A percentile compares a stretch with the other conserved stretches of the same genome.
These are phyloP conservation scores for Sclerotinia borealis DNA, from an alignment of 2,329 filamentous ascomycete species.

Conservation along the genomic window DNA sequence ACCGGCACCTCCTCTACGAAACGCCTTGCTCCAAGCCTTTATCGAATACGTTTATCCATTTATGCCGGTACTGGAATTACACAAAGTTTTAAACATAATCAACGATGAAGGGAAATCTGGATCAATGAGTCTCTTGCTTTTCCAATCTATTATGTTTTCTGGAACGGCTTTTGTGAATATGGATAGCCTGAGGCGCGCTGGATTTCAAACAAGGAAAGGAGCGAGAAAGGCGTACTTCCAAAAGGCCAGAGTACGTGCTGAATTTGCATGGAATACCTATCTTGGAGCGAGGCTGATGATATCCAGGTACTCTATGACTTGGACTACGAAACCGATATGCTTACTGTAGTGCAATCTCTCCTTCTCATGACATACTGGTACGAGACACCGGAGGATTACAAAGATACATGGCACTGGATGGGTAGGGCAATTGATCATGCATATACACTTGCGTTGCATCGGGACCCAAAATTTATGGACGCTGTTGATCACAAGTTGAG, in stretches of 20 bases:
- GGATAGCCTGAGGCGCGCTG: constrained; percentile 66
- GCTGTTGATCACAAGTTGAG: constrained; percentile 70
- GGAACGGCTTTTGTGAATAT: constrained; percentile 84
- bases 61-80: constrained; percentile 77
- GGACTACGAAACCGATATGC: constrained; percentile 86
- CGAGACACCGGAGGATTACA: constrained; percentile 92
- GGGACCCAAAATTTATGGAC: constrained; percentile 74
- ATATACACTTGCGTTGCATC: constrained; percentile 88
- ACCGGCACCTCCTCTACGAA: constrained; percentile 63
- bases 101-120: constrained; percentile 62
- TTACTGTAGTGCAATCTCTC: constrained; percentile 81
- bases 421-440: constrained; percentile 88
- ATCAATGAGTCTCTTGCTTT: constrained; percentile 76
- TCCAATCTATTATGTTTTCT: constrained; percentile 93
- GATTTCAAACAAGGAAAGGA: constrained; percentile 70
- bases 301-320: constrained; percentile 80
- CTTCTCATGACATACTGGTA: constrained; percentile 97
- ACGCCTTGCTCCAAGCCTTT: constrained; percentile 75
- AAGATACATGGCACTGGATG: constrained; percentile 99
- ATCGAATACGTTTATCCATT: constrained; percentile 89
- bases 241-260: constrained; percentile 67
- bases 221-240: constrained; percentile 86
- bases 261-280: neutral
- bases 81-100: constrained; percentile 54
- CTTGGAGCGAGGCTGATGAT: constrained; percentile 17